Base-by-base conservation (phyloP, 2,329 filamentous ascomycete genomes). In the Dactylonectria estremocensis region DNA sequence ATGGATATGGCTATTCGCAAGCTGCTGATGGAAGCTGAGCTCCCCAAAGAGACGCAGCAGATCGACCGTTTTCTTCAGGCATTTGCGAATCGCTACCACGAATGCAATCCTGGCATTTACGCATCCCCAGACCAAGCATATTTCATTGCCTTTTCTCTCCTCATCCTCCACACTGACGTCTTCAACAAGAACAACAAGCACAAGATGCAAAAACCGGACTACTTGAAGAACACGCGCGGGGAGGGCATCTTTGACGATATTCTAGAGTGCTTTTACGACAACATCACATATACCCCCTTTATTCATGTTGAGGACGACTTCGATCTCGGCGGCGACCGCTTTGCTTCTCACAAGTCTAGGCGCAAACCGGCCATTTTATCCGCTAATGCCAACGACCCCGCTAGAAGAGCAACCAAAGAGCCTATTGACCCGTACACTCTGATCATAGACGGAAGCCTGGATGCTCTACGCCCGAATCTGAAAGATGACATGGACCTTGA, bases 181-280 rank as follows among this genome's bases (percentile, higher is more conserved):
- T 98, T 98, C 89, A 99, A 99, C 86, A 97, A 97, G 82, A 99
- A 98, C 84, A 98, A 98, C 84, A 98, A 98, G 83, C 90, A 96
- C 80, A 99, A 99, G 82, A 99, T 99, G 96, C 95, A 97, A 77
- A 97, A 97, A 78, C 84, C 88, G 1, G 96, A 98, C 77, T 99
- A 99, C 81, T 87, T 98, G 74, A 98, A 97, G 81, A 98, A 98
- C 79, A 97, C 95, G 0, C 91, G 91, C 22, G 95, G 93, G 3
- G 95, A 98, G 78, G 94, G 94, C 14, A 93, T 98, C n/a, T 93
- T 93, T 59, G 93, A 97, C 72, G 95, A 98, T 72, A 93, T 98
- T 48, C 85, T 98, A 14, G 95, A 95, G 76, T 98, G 95, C 78
- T 97, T 99, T 78, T 99, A 98, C 82, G 96, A 99, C 83, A 99